A percentile compares a stretch with the other conserved stretches of the same genome.
Conservation (phyloP, 176 grass and related monocot genomes). For the Bolboschoenus planiculmis region DNA sequence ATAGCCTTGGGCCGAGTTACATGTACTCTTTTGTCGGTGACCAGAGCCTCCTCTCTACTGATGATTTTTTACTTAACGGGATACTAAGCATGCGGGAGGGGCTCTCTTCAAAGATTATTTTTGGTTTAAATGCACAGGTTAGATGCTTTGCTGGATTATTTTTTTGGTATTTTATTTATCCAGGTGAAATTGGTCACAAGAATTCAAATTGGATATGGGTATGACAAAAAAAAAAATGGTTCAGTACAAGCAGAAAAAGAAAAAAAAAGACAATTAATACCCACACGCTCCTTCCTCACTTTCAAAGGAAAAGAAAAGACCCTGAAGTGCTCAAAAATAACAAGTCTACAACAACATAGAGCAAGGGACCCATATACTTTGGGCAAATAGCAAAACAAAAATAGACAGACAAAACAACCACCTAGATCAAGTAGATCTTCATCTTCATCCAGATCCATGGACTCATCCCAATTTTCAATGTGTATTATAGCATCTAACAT, state of each 20-base stretch:
- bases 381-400: not conserved
- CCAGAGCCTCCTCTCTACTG: conserved; percentile 64
- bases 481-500: not conserved
- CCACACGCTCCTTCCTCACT: not conserved
- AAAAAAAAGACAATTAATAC: not conserved
- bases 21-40: conserved; percentile 98
- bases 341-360: not conserved
- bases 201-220: not conserved
- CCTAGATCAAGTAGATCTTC: not conserved
- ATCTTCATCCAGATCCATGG: not conserved
- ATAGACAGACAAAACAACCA: not conserved
- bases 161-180: not conserved
- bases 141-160: not conserved
- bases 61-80: conserved; percentile 60
- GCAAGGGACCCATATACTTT: not conserved
- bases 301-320: not conserved
- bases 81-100: conserved; percentile 79
- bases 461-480: not conserved
- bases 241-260: not conserved
- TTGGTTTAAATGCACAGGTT: conserved; percentile 97
- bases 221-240: not conserved
- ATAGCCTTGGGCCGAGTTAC: conserved; percentile 93
- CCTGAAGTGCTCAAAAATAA: not conserved
- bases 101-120: conserved; percentile 88
- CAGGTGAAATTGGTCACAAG: conserved; percentile 1